Conservation (phyloP, 1,284 basidiomycete species). For the Coniferiporia weirii region DNA sequence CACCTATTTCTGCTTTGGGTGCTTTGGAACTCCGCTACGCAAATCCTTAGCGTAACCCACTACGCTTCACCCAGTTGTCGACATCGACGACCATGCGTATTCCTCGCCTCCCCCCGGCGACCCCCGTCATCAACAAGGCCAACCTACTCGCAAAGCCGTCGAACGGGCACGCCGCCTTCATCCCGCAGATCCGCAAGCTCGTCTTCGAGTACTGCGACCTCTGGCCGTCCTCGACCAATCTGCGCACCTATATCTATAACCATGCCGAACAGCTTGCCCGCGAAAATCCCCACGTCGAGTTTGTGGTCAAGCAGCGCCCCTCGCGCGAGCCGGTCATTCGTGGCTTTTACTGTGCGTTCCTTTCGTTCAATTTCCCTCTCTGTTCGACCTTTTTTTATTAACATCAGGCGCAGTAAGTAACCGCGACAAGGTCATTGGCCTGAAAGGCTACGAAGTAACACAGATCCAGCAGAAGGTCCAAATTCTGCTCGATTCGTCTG, state of each 20-base stretch:
- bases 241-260: slow-evolving; percentile 63
- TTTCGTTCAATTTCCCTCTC: slow-evolving; percentile 7
- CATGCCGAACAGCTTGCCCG: slow-evolving; percentile 59
- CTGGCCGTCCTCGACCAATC: slow-evolving; percentile 68
- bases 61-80: not conserved
- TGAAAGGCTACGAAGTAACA: slow-evolving; percentile 66
- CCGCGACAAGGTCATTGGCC: slow-evolving; percentile 74
- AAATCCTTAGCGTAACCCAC: no score
- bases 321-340: slow-evolving; percentile 70
- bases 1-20: not conserved
- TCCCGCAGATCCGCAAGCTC: slow-evolving; percentile 73
- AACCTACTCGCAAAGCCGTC: slow-evolving; percentile 53
- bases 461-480: slow-evolving; percentile 71
- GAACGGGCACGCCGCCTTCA: slow-evolving; percentile 66
- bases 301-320: slow-evolving; percentile 71
- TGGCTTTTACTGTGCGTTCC: slow-evolving; percentile 64
- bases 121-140: slow-evolving; percentile 48
- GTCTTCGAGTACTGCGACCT: slow-evolving; percentile 82
- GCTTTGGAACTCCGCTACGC: not conserved
- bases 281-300: slow-evolving; percentile 73
- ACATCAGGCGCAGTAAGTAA: slow-evolving; percentile 52
- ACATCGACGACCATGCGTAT: slow-evolving; percentile 31
- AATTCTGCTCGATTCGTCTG: slow-evolving; percentile 80
- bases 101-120: slow-evolving; percentile 28
- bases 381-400: slow-evolving; percentile 17